Evolutionary conservation across 306 rosid species (phyloP).

Genomic region (Benincasa hispida): DNA sequence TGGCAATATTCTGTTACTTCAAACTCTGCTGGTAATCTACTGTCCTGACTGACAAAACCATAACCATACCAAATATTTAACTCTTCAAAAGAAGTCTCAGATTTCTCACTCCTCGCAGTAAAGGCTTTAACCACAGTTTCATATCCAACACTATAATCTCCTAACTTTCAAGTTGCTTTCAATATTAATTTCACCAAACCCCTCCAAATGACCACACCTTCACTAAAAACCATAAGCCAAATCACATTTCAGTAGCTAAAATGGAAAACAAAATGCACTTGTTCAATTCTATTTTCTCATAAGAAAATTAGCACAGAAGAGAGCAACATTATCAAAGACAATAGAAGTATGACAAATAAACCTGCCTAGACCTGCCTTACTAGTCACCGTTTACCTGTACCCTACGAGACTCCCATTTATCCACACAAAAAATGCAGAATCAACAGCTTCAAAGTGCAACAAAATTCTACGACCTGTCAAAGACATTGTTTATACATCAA

Average conservation of each 20-base stretch:
- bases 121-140: slow-evolving; percentile 1
- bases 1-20: slow-evolving; percentile 82
- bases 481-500: slow-evolving; percentile 5
- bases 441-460: slow-evolving; percentile 95
- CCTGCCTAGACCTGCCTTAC: not conserved
- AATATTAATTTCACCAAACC: not conserved
- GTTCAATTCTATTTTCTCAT: not conserved
- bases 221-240: not conserved
- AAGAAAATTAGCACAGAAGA: not conserved
- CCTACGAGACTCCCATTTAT: slow-evolving; percentile 76
- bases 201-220: not conserved
- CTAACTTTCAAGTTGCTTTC: not conserved
- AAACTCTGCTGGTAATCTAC: slow-evolving; percentile 90
- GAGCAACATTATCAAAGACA: not conserved
- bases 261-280: not conserved
- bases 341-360: not conserved
- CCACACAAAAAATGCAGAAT: slow-evolving; percentile 94
- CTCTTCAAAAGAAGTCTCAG: not conserved
- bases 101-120: not conserved
- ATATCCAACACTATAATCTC: not conserved
- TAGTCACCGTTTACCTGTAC: slow-evolving; percentile 47
- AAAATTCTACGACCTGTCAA: slow-evolving; percentile 78
- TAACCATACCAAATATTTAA: not conserved
- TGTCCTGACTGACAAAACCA: slow-evolving; percentile 79
- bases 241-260: not conserved